These are phyloP conservation scores for Ophiorrhiza pumila DNA, from an alignment of 257 asterid genomes.

Conservation along the genomic window DNA sequence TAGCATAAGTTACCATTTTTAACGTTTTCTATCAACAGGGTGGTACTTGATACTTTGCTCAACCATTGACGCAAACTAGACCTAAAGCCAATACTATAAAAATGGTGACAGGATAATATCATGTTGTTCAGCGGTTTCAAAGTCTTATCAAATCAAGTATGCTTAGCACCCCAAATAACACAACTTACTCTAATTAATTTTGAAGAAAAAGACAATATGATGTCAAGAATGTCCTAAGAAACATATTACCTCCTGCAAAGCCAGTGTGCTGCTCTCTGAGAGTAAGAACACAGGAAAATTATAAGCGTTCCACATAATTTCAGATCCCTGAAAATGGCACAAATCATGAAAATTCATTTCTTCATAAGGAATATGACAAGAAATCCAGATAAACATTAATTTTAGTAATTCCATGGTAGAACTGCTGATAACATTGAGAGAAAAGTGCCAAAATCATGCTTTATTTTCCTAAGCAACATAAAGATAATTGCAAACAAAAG, in stretches of 20 bases:
- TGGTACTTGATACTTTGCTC: background rate
- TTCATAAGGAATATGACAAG: background rate
- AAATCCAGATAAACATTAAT: too few species aligned
- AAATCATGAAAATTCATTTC: conserved; percentile 12
- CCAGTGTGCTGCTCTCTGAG: conserved; percentile 58
- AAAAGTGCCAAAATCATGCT: background rate
- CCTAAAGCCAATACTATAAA: background rate
- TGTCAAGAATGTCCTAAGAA: conserved; percentile 5
- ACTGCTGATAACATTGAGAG: background rate
- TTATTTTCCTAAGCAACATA: background rate
- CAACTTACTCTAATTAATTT: background rate
- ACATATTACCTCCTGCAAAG: conserved; percentile 68
- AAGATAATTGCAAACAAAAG: background rate
- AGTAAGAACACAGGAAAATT: conserved; percentile 89
- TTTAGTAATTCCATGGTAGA: background rate
- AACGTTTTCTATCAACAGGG: background rate
- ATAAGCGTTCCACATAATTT: conserved; percentile 91
- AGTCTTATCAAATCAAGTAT: background rate
- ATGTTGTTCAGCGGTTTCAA: background rate
- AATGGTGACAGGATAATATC: background rate
- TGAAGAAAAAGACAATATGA: background rate
- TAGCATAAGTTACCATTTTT: background rate
- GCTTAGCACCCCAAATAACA: background rate
- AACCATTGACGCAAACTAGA: background rate
- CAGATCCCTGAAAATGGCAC: conserved; percentile 82